A percentile compares a stretch with the other conserved stretches of the same genome.
These are phyloP conservation scores for Gillenia trifoliata DNA, from an alignment of 306 rosid species.

Conservation along the genomic window DNA sequence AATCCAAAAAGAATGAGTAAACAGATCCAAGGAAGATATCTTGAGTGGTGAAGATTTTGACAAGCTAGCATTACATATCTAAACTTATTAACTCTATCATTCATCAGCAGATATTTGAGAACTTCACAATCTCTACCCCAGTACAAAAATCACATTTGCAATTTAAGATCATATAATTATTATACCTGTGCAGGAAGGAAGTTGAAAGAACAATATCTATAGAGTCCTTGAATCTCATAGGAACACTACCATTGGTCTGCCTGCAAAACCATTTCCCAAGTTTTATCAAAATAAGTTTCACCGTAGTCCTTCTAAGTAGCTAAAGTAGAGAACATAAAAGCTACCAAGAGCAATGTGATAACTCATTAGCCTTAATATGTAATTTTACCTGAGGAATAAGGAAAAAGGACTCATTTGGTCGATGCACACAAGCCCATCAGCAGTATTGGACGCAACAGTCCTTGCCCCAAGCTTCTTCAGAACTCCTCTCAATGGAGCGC, in stretches of 20 bases:
- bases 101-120: too few species aligned
- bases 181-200: conserved; percentile 90
- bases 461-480: conserved; percentile 64
- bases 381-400: conserved; percentile 66
- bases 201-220: conserved; percentile 79
- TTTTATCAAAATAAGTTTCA: conserved; percentile 15
- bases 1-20: too few species aligned
- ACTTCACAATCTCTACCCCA: neutral
- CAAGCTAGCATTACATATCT: too few species aligned
- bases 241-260: conserved; percentile 80
- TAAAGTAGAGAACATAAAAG: neutral
- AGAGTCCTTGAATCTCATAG: conserved; percentile 93
- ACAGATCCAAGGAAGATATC: too few species aligned
- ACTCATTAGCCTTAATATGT: neutral
- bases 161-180: neutral
- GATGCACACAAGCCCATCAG: conserved; percentile 69
- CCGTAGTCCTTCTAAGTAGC: neutral
- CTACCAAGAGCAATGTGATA: neutral
- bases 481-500: conserved; percentile 83
- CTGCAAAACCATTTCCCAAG: conserved; percentile 39
- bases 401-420: conserved; percentile 79
- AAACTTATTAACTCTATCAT: too few species aligned
- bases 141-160: neutral
- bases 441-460: conserved; percentile 41
- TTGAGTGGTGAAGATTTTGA: too few species aligned